phyloP scores from a whole-genome alignment of 768 basidiomycete genomes.

The Mrakia frigida region DNA sequence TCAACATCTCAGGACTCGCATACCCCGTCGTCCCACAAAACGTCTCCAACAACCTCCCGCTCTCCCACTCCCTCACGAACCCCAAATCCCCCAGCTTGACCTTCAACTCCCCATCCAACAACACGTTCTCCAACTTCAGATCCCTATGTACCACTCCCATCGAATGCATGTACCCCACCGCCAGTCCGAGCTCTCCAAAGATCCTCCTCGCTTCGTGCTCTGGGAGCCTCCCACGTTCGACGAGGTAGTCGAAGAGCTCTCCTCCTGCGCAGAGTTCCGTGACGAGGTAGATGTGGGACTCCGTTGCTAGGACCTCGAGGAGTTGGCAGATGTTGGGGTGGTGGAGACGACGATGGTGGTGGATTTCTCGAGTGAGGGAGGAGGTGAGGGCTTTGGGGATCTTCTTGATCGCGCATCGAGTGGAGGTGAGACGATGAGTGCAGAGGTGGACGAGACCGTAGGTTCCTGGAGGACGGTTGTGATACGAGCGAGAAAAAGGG shows the following conservation, averaged over 20 bases:
- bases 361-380: conserved; percentile 93
- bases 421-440: conserved; percentile 84
- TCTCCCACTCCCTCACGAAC: conserved; percentile 83
- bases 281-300: conserved; percentile 91
- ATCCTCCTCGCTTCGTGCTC: conserved; percentile 78
- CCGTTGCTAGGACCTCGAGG: conserved; percentile 96
- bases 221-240: conserved; percentile 80
- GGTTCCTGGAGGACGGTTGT: conserved; percentile 17
- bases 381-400: conserved; percentile 72
- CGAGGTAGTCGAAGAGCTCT: conserved; percentile 96
- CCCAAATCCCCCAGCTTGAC: conserved; percentile 94
- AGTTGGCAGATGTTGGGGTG: conserved; percentile 93
- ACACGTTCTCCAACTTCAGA: conserved; percentile 90
- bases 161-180: conserved; percentile 85
- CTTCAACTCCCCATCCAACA: conserved; percentile 82
- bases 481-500: neutral
- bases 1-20: conserved; percentile 87
- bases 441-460: conserved; percentile 57
- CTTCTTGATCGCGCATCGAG: conserved; percentile 93
- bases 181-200: conserved; percentile 95
- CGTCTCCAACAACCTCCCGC: conserved; percentile 73
- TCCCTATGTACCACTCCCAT: conserved; percentile 94
- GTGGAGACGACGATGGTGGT: conserved; percentile 94
- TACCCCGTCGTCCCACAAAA: conserved; percentile 86
- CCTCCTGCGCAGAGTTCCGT: conserved; percentile 95